Percentiles rank a stretch among this genome's conserved stretches.
phyloP scores from a whole-genome alignment of 2,329 filamentous ascomycete species.

The Diaporthe ilicicola region DNA sequence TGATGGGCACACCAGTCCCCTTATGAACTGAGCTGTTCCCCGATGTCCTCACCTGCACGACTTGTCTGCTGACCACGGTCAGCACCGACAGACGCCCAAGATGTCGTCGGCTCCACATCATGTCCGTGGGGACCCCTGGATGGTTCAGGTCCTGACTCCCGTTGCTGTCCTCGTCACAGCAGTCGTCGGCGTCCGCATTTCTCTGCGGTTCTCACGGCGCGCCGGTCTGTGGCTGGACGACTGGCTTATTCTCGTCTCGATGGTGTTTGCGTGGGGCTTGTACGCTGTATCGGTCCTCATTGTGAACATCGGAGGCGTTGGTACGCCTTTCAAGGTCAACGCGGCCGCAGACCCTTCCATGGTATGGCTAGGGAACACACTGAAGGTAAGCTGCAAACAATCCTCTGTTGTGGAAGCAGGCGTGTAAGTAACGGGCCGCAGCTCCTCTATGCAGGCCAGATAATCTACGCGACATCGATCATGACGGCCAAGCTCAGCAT shows the following conservation, averaged over 20 bases:
- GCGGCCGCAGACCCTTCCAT: background rate
- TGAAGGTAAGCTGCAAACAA: background rate
- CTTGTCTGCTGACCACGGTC: background rate
- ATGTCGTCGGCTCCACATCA: background rate
- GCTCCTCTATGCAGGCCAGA: conserved; percentile 1
- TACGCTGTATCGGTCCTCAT: background rate
- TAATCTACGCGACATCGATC: background rate
- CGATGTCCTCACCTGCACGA: background rate
- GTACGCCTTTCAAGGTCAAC: background rate
- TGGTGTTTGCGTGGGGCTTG: background rate
- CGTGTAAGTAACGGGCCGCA: background rate
- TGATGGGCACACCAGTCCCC: too few relatives aligned
- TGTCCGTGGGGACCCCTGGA: background rate
- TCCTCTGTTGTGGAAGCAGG: background rate
- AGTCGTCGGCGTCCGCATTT: conserved; percentile 4
- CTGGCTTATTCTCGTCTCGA: background rate
- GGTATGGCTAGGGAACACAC: background rate
- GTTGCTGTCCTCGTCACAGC: conserved; percentile 2
- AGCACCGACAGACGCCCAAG: background rate
- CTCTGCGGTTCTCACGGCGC: background rate
- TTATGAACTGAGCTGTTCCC: background rate
- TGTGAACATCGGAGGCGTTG: background rate
- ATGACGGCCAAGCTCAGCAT: conserved; percentile 21
- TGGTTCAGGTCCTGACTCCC: background rate
- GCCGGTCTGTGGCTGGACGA: conserved; percentile 8